These are phyloP conservation scores for Aspergillus sp. DNA, from an alignment of 2,329 filamentous ascomycete genomes.

Conservation along the genomic window DNA sequence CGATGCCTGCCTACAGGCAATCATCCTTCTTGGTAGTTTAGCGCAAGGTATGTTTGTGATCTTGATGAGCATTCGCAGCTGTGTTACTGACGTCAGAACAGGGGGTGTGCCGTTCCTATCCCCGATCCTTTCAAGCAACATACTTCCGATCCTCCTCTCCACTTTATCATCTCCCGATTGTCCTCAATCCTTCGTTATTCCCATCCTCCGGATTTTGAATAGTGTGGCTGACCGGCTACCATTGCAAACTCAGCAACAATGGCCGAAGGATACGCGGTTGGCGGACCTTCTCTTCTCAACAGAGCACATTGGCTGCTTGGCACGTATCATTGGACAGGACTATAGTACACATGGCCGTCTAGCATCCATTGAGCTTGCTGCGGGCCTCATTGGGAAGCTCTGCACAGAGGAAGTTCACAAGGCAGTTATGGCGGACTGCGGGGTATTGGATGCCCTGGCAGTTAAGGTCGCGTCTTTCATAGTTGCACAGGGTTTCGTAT, in stretches of 20 bases:
- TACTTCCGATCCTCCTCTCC: constrained; percentile 68
- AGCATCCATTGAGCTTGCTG: constrained; percentile 44
- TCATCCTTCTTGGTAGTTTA: constrained; percentile 80
- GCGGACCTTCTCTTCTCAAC: constrained; percentile 66
- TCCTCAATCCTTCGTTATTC: constrained; percentile 66
- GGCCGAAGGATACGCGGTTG: constrained; percentile 52
- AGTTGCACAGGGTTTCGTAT: constrained; percentile 66
- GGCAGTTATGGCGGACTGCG: constrained; percentile 67
- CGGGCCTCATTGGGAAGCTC: constrained; percentile 55
- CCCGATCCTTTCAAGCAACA: constrained; percentile 67
- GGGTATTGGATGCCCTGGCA: constrained; percentile 76
- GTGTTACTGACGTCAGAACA: constrained; percentile 40
- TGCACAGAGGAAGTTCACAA: constrained; percentile 71
- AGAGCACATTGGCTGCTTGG: constrained; percentile 62
- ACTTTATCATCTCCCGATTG: constrained; percentile 66
- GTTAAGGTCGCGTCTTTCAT: constrained; percentile 70
- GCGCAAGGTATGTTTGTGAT: constrained; percentile 65
- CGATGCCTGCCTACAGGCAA: constrained; percentile 70
- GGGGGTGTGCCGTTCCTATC: constrained; percentile 77
- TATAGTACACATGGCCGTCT: constrained; percentile 55
- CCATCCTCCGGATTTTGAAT: constrained; percentile 72
- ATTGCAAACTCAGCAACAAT: constrained; percentile 53
- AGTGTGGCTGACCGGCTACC: constrained; percentile 67
- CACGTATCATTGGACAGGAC: constrained; percentile 63
- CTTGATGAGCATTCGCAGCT: neutral